A percentile compares a stretch with the other conserved stretches of the same genome.
Evolutionary conservation across 208 protist genomes (phyloP).

Genomic region (Tritrichomonas foetus): DNA sequence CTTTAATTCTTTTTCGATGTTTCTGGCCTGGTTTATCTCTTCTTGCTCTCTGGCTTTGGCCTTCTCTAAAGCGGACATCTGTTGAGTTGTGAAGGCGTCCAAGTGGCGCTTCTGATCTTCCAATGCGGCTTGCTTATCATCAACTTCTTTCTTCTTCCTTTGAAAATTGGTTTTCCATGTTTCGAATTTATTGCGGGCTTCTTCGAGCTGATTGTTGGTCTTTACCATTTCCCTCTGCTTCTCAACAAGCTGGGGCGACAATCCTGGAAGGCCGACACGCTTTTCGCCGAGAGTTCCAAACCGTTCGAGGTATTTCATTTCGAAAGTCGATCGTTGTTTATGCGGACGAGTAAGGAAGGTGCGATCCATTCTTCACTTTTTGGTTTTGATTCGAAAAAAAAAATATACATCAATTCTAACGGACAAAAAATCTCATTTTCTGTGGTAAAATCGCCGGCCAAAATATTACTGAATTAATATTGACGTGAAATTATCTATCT

Average conservation of each 20-base stretch:
- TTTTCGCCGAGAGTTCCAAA: neutral
- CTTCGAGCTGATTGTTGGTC: neutral
- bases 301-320: neutral
- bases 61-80: neutral
- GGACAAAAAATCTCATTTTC: too few relatives aligned
- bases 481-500: too few relatives aligned
- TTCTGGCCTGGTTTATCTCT: neutral
- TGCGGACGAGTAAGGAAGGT: neutral
- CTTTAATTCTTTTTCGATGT: neutral
- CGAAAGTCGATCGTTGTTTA: neutral
- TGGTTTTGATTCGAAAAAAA: neutral
- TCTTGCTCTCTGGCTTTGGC: neutral
- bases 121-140: slow-evolving; percentile 11
- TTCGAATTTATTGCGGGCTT: slow-evolving; percentile 20
- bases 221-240: slow-evolving; percentile 22
- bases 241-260: slow-evolving; percentile 4
- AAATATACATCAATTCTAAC: too few relatives aligned
- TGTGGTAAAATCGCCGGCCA: too few relatives aligned
- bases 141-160: slow-evolving; percentile 19
- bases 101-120: neutral
- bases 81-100: neutral
- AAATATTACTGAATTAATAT: too few relatives aligned
- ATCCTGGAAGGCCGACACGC: neutral
- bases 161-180: slow-evolving; percentile 32
- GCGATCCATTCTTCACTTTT: neutral